Conservation (phyloP, 495 filamentous ascomycete species). For the Aspergillus coremiiformis region DNA sequence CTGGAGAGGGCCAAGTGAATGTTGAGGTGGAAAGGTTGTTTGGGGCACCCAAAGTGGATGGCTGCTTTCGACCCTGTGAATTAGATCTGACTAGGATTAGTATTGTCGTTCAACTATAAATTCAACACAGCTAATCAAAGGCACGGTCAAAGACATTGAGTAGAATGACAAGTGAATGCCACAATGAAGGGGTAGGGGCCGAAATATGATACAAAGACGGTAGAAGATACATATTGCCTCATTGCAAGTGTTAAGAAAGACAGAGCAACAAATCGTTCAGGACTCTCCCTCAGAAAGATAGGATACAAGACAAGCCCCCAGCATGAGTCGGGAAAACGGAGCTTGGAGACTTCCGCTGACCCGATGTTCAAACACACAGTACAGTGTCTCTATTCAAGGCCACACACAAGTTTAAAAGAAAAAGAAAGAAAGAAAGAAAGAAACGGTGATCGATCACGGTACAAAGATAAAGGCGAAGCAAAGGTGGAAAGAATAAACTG, state of each 20-base stretch:
- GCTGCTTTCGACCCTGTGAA: constrained; percentile 12
- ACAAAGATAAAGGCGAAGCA: too few species aligned
- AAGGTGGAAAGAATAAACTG: too few species aligned
- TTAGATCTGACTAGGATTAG: constrained; percentile 20
- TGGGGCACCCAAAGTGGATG: constrained; percentile 9
- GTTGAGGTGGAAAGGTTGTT: constrained; percentile 33
- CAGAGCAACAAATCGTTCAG: too few species aligned
- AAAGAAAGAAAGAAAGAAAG: not conserved
- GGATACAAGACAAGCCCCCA: not conserved
- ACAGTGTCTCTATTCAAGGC: not conserved
- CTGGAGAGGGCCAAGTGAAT: constrained; percentile 40
- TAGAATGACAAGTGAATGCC: not conserved
- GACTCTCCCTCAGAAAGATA: not conserved
- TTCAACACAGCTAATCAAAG: not conserved
- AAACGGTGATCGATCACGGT: too few species aligned
- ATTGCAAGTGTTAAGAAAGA: not conserved
- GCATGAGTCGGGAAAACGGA: not conserved
- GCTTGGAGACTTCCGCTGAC: not conserved
- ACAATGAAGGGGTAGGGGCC: not conserved
- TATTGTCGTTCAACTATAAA: not conserved
- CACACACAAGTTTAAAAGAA: not conserved
- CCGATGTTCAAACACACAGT: not conserved
- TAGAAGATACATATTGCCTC: not conserved
- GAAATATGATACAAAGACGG: not conserved
- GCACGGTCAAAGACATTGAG: not conserved